These are phyloP conservation scores for Berberis thunbergii DNA, from an alignment of 164 flowering plant genomes.

Conservation along the genomic window DNA sequence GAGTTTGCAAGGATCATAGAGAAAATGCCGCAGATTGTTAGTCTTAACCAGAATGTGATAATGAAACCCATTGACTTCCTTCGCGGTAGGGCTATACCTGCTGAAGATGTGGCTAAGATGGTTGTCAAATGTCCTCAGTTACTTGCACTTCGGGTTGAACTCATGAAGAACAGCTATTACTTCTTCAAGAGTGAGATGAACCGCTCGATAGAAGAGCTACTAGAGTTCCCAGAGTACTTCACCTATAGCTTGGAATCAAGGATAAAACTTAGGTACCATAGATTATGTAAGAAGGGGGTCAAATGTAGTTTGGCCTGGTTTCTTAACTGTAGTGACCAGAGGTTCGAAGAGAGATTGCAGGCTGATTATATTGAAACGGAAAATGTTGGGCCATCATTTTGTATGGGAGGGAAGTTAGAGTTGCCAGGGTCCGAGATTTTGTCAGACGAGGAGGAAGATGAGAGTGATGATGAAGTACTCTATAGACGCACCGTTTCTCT, in stretches of 20 bases:
- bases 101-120: conserved; percentile 23
- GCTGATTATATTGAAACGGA: conserved; percentile 68
- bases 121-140: conserved; percentile 71
- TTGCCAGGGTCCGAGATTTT: conserved; percentile 58
- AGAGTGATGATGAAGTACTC: conserved; percentile 72
- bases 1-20: conserved; percentile 73
- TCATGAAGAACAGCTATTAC: conserved; percentile 16
- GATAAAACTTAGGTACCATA: conserved; percentile 3
- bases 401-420: conserved; percentile 74
- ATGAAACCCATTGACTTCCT: conserved; percentile 77
- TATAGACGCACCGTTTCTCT: conserved; percentile 72
- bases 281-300: conserved; percentile 52
- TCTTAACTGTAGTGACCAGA: conserved; percentile 82
- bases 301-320: conserved; percentile 67
- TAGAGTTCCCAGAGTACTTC: no score
- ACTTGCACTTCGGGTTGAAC: conserved; percentile 72
- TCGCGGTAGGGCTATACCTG: conserved; percentile 47
- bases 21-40: conserved; percentile 86
- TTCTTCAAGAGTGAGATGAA: no score
- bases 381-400: conserved; percentile 58
- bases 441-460: conserved; percentile 54
- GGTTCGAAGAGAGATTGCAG: conserved; percentile 74
- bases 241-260: no score
- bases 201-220: no score
- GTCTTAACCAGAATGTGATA: conserved; percentile 69